phyloP scores from a whole-genome alignment of 1,139 yeast species.

The Candida anutae region DNA sequence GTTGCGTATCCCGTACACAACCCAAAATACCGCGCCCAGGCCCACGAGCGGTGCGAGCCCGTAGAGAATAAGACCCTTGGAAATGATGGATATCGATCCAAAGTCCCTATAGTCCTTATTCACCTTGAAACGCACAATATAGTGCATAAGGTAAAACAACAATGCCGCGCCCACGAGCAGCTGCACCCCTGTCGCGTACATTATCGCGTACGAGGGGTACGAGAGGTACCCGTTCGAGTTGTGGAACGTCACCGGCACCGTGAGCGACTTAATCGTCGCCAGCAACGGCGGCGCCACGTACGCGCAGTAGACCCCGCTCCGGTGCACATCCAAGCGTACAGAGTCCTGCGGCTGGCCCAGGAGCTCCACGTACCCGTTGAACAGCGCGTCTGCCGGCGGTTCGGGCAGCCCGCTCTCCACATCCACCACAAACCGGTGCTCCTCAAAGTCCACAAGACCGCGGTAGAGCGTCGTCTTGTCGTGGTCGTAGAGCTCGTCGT shows the following conservation, averaged over 20 bases:
- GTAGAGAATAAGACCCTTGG: slow-evolving; percentile 25
- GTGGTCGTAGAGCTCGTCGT: slow-evolving; percentile 4
- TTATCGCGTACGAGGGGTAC: slow-evolving; percentile 14
- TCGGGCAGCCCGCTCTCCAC: slow-evolving; percentile 1
- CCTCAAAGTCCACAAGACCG: slow-evolving; percentile 7
- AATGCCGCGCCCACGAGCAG: slow-evolving; percentile 11
- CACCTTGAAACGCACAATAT: slow-evolving; percentile 21
- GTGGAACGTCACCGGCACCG: slow-evolving; percentile 14
- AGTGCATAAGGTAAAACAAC: slow-evolving; percentile 17
- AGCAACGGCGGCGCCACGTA: slow-evolving; percentile 21
- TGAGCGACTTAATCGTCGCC: slow-evolving; percentile 5
- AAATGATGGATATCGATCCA: slow-evolving; percentile 26
- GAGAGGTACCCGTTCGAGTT: slow-evolving; percentile 24
- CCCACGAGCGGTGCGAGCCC: slow-evolving; percentile 18
- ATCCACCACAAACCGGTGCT: slow-evolving; percentile 3
- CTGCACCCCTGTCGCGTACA: slow-evolving; percentile 3
- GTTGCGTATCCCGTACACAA: slow-evolving; percentile 14
- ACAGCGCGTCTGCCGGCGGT: slow-evolving; percentile 3
- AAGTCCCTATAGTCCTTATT: slow-evolving; percentile 23
- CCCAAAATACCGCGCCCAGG: slow-evolving; percentile 6
- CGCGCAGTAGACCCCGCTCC: slow-evolving; percentile 28
- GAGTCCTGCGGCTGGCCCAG: slow-evolving; percentile 6
- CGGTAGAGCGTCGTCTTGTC: slow-evolving; percentile 8
- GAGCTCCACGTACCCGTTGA: slow-evolving; percentile 7
- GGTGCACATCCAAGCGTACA: slow-evolving; percentile 11